Evolutionary conservation across 2,329 filamentous ascomycete genomes (phyloP), one percentile per base, ranked within the genome.

Genomic region (Pseudovirgaria hyperparasitica): DNA sequence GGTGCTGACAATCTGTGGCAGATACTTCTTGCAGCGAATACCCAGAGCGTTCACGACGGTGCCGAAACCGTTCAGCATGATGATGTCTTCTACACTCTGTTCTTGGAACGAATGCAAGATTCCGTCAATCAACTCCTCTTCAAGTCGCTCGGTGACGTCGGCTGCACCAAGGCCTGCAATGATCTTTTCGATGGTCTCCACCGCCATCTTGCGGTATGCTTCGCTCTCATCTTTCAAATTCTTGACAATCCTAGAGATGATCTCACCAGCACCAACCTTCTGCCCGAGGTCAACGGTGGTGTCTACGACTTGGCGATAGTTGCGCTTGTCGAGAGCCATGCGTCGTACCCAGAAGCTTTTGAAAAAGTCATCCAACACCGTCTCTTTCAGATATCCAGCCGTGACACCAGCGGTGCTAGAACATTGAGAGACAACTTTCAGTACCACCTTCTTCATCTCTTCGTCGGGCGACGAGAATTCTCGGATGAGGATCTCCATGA

Each of bases 391-490:
- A 47, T 96, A 98, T 20, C 76, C 80, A 19, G 86, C 81, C 18
- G 90, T 96, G 16, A 98, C 90, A 58, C 90, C 90, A 47, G 92
- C 81, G 3, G 87, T 96, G 41, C 79, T 79, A 6, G 90, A 82
- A 48, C 90, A 96, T 49, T 98, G 90, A 11, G 86, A 94, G 10
- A 98, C 76, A 16, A 98, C 90, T 58, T 96, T 96, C 32, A 98
- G 63, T 6, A 98, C 90, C 1, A 98, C 90, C 62, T 98, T 98
- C 62, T 96, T 98, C 90, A 98, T 98, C 57, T 98, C 90, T 55
- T 98, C 90, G 40, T 98, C 90, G 0, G 90, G 90, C 1, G 87
- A 94, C 5, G 85, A 81, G 47, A 98, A 98, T 50, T 98, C 90
- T 44, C 90, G 76, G 16, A 96, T 72, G 9, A 98, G 63, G 45